Evolutionary conservation across 768 basidiomycete species (phyloP).

Genomic region (Leccinum variicolor): DNA sequence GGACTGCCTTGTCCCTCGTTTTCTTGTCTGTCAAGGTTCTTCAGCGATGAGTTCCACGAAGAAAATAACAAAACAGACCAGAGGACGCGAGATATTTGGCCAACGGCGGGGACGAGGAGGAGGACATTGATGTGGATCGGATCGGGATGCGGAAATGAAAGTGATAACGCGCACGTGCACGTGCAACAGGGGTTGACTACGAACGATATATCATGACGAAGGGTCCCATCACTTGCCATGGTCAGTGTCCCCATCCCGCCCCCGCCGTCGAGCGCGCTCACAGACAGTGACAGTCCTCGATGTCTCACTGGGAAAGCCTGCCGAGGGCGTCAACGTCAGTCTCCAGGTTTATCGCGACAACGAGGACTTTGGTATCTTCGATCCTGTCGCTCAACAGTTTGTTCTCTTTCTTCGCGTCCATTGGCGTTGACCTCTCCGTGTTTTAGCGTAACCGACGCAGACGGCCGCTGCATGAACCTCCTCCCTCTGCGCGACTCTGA

Average conservation of each 20-base stretch:
- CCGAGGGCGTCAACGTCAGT: slow-evolving; percentile 59
- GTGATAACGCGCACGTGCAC: background rate
- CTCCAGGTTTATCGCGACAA: slow-evolving; percentile 51
- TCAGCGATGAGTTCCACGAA: background rate
- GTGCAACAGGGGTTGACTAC: background rate
- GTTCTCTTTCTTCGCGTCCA: background rate
- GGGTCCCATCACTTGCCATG: slow-evolving; percentile 91
- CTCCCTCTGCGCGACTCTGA: slow-evolving; percentile 52
- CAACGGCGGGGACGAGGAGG: slow-evolving; percentile 50
- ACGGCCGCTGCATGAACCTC: slow-evolving; percentile 82
- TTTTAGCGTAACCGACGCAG: slow-evolving; percentile 68
- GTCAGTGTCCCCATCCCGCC: slow-evolving; percentile 36
- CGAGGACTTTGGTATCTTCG: slow-evolving; percentile 44
- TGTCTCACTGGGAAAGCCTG: slow-evolving; percentile 79
- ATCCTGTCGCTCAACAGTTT: slow-evolving; percentile 61
- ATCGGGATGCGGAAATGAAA: slow-evolving; percentile 16
- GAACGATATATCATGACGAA: slow-evolving; percentile 36
- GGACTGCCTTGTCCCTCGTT: slow-evolving; percentile 87
- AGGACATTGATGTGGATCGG: slow-evolving; percentile 34
- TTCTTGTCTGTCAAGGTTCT: slow-evolving; percentile 65
- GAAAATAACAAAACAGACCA: slow-evolving; percentile 45
- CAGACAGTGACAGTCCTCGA: slow-evolving; percentile 65
- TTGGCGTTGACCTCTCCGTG: background rate
- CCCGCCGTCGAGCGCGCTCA: background rate
- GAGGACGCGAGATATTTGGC: slow-evolving; percentile 92